Evolutionary conservation across 345 rosid species (phyloP), one percentile per base, ranked within the genome.

Genomic region (Lepidium didymum): DNA sequence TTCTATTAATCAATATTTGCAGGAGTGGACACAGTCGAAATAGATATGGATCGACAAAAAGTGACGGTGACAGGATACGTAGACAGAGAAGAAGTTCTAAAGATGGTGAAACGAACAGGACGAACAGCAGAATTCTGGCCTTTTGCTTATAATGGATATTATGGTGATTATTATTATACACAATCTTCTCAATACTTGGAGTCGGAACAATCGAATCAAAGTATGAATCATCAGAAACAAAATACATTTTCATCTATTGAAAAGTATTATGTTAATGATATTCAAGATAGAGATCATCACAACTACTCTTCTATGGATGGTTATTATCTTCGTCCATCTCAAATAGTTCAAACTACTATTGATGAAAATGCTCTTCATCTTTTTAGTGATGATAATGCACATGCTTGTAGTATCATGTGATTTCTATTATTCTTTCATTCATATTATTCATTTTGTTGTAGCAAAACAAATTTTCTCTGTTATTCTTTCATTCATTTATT

Each of bases 331-430:
- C 67, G 67, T 57, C 68, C 36, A 2, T 4, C 46, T 0, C 71
- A 58, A 56, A 74, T 53, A 44, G 71, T 86, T 6, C 31, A 12
- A 56, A 31, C 62, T 36, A 56, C 11, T 12, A 56, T 56, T 3
- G 74, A 74, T 33, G 96, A 92, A 56, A 56, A 87, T 5, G 81
- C 88, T 3, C 84, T 87, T 60, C 87, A 81, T 73, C 83, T 89
- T 43, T 92, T 92, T 71, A 89, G 92, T 14, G 96, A 92, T 51
- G 98, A 92, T 62, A 92, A 89, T 42, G 98, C 81, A 27, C 86
- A 89, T 62, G 90, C 96, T 6, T 89, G 78, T 60, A 15, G 3
- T 29, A 1, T 74, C 52, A 74, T 74, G 74, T 74, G 64, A 74
- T 56, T 42, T 43, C 6, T 65, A 47, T 62, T 69, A 88, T 55